Conservation (phyloP, 2,329 filamentous ascomycete species). For the Incumbomyces delicatus region DNA sequence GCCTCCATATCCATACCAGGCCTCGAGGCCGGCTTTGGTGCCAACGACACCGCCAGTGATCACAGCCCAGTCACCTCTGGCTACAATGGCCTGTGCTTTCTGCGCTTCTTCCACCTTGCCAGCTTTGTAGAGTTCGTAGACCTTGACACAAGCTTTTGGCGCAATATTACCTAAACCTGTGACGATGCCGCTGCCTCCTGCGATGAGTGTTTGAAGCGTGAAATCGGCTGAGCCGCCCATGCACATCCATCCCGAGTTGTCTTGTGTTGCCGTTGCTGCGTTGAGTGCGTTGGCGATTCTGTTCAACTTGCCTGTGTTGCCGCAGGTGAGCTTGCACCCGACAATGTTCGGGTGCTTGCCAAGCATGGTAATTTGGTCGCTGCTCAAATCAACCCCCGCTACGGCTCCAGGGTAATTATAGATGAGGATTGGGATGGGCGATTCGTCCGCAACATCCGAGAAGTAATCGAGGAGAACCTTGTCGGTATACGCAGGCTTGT, state of each 20-base stretch:
- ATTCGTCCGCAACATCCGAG: conserved; percentile 50
- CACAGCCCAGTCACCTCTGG: conserved; percentile 58
- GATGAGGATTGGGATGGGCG: conserved; percentile 54
- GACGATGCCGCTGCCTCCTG: conserved; percentile 62
- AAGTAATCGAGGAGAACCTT: conserved; percentile 56
- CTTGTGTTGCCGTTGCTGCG: conserved; percentile 28
- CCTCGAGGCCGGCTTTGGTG: conserved; percentile 56
- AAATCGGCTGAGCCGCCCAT: conserved; percentile 67
- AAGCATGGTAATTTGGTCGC: conserved; percentile 52
- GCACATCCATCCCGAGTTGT: conserved; percentile 58
- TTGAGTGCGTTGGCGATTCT: conserved; percentile 45
- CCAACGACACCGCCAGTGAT: conserved; percentile 61
- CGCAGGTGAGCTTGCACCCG: conserved; percentile 63
- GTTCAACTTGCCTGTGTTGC: conserved; percentile 63
- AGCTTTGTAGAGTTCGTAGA: conserved; percentile 51
- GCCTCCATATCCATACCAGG: conserved; percentile 57
- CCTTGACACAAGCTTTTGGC: conserved; percentile 53
- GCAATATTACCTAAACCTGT: conserved; percentile 62
- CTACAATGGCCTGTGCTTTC: conserved; percentile 55
- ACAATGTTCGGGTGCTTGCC: conserved; percentile 55
- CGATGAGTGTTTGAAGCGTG: conserved; percentile 58
- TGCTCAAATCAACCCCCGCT: conserved; percentile 58
- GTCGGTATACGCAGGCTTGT: conserved; percentile 55
- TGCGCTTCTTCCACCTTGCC: conserved; percentile 53
- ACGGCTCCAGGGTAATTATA: conserved; percentile 65